phyloP scores from a whole-genome alignment of 2,329 filamentous ascomycete species.

The Fusarium albidum region DNA sequence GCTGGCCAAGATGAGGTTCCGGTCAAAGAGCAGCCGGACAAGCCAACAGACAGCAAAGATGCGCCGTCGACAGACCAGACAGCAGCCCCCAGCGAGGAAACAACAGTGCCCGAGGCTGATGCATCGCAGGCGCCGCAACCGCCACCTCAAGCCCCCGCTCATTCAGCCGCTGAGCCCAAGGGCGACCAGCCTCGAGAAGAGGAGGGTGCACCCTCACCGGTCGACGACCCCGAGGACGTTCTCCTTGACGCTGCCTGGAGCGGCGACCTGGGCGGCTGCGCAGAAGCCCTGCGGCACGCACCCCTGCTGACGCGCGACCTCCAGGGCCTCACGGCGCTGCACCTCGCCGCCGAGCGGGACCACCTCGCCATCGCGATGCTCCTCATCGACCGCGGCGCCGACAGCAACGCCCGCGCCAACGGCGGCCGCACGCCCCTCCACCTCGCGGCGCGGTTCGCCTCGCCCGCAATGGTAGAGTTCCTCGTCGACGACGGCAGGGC shows the following conservation, averaged over 20 bases:
- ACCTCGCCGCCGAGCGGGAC: conserved; percentile 44
- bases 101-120: conserved; percentile 11
- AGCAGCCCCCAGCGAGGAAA: background rate
- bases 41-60: background rate
- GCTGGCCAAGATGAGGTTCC: fast-evolving
- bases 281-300: conserved; percentile 34
- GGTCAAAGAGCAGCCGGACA: background rate
- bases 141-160: background rate
- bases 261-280: conserved; percentile 40
- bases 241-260: conserved; percentile 46
- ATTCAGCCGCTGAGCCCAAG: background rate
- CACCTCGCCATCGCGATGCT: conserved; percentile 46
- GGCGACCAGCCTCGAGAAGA: background rate
- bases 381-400: conserved; percentile 41
- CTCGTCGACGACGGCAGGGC: conserved; percentile 42
- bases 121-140: background rate
- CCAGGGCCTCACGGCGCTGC: conserved; percentile 42
- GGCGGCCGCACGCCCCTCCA: conserved; percentile 45
- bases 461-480: conserved; percentile 42
- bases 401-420: conserved; percentile 39
- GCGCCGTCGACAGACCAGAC: background rate
- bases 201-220: background rate
- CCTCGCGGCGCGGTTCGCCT: conserved; percentile 42
- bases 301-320: conserved; percentile 40
- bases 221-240: conserved; percentile 32